Conservation (phyloP, 176 grass and related monocot genomes). For the Rhynchospora tenuis region DNA sequence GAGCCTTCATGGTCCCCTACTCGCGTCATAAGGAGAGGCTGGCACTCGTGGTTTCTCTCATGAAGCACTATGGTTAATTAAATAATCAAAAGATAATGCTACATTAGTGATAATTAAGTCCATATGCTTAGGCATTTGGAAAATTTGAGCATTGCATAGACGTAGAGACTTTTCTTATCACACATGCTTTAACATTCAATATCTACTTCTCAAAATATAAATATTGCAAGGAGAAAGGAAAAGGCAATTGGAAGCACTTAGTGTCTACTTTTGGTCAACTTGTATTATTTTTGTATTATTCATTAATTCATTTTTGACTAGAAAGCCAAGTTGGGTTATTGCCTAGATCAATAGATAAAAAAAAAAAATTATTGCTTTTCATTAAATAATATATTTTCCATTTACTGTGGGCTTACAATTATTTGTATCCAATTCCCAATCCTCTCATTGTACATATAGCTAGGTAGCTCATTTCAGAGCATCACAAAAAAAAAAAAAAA, state of each 20-base stretch:
- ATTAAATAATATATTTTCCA: not conserved
- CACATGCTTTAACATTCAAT: not conserved
- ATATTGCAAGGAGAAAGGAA: not conserved
- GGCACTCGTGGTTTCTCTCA: not conserved
- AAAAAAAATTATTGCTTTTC: not conserved
- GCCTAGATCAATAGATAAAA: not conserved
- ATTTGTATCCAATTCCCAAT: not conserved
- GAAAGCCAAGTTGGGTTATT: slow-evolving; percentile 3
- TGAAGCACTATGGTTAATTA: slow-evolving; percentile 10
- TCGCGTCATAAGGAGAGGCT: not conserved
- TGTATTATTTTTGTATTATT: slow-evolving; percentile 2
- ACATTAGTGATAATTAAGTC: slow-evolving; percentile 12
- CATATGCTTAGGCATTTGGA: slow-evolving; percentile 1
- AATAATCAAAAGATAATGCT: slow-evolving; percentile 15
- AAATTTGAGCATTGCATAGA: not conserved
- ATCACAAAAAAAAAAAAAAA: too few relatives aligned
- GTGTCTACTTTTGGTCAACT: not conserved
- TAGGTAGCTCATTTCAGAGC: too few relatives aligned
- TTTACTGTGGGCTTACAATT: not conserved
- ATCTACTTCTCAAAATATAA: not conserved
- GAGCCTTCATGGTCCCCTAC: slow-evolving; percentile 1
- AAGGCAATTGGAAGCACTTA: not conserved
- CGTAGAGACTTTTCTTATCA: not conserved
- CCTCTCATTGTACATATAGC: too few relatives aligned
- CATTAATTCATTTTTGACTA: slow-evolving; percentile 2